A percentile compares a stretch with the other conserved stretches of the same genome.
Evolutionary conservation across 2,329 filamentous ascomycete genomes (phyloP).

Genomic region (Penicillium sp.): DNA sequence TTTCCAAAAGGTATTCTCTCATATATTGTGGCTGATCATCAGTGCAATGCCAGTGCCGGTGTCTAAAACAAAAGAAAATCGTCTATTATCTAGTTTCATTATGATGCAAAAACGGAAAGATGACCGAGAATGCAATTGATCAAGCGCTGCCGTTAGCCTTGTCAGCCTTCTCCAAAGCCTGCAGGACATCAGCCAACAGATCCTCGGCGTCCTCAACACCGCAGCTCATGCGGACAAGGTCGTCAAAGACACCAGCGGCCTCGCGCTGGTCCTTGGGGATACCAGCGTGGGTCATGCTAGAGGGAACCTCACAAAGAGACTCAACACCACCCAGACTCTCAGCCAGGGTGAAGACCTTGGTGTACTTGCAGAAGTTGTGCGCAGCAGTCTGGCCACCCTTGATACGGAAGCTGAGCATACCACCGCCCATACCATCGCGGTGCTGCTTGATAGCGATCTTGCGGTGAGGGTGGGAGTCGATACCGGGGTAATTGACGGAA

Average conservation of each 20-base stretch:
- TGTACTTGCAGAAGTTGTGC: conserved; percentile 86
- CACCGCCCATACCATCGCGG: conserved; percentile 88
- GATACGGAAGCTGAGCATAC: conserved; percentile 97
- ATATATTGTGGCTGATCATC: neutral
- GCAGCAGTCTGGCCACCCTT: conserved; percentile 81
- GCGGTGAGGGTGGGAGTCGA: conserved; percentile 82
- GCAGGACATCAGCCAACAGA: conserved; percentile 74
- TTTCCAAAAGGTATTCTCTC: neutral
- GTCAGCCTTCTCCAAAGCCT: conserved; percentile 76
- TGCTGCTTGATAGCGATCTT: conserved; percentile 86
- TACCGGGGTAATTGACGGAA: conserved; percentile 91
- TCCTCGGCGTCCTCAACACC: conserved; percentile 90
- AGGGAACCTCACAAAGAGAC: conserved; percentile 85
- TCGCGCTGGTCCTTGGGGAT: conserved; percentile 90
- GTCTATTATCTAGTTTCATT: conserved; percentile 19
- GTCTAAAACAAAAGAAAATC: conserved; percentile 14
- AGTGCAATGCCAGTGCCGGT: neutral
- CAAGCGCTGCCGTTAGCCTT: conserved; percentile 44
- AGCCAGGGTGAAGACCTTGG: conserved; percentile 86
- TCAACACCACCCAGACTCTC: conserved; percentile 92
- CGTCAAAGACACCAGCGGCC: conserved; percentile 89
- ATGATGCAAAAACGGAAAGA: conserved; percentile 12
- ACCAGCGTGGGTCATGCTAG: conserved; percentile 94
- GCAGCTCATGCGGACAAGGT: conserved; percentile 88
- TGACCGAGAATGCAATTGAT: neutral